Percentiles rank a stretch among this genome's conserved stretches.
These are phyloP conservation scores for Vickermania spadyakhi DNA, from an alignment of 208 protist genomes.

Conservation along the genomic window DNA sequence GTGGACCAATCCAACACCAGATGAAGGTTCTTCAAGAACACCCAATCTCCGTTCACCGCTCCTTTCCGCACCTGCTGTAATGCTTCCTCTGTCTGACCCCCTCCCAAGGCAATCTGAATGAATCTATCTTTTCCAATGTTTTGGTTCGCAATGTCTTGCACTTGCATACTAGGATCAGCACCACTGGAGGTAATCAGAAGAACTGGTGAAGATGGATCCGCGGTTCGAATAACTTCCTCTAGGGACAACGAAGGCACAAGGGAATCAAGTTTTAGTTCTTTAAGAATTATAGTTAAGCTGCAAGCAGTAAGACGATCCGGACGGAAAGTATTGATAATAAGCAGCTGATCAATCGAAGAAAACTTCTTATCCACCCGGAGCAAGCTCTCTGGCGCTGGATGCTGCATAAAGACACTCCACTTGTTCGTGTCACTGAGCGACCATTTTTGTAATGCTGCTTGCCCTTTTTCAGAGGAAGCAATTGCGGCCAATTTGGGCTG, in stretches of 20 bases:
- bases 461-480: slow-evolving; percentile 22
- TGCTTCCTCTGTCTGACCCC: slow-evolving; percentile 88
- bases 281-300: slow-evolving; percentile 46
- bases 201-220: slow-evolving; percentile 48
- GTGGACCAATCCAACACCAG: slow-evolving; percentile 92
- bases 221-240: slow-evolving; percentile 50
- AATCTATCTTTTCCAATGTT: slow-evolving; percentile 71
- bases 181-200: slow-evolving; percentile 92
- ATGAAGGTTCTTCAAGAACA: slow-evolving; percentile 96
- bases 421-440: slow-evolving; percentile 24
- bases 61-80: slow-evolving; percentile 80
- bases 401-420: slow-evolving; percentile 78
- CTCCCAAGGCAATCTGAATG: slow-evolving; percentile 91
- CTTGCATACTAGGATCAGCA: slow-evolving; percentile 91
- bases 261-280: slow-evolving; percentile 51
- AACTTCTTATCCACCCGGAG: slow-evolving; percentile 33
- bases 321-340: slow-evolving; percentile 92
- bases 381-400: slow-evolving; percentile 45
- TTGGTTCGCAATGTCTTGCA: slow-evolving; percentile 83
- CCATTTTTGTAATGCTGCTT: slow-evolving; percentile 41
- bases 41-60: slow-evolving; percentile 83
- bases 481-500: slow-evolving; percentile 44
- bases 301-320: slow-evolving; percentile 93
- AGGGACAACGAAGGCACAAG: slow-evolving; percentile 58
- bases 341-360: slow-evolving; percentile 88